A percentile compares a stretch with the other conserved stretches of the same genome.
phyloP scores from a whole-genome alignment of 208 protist species.

The Leishmania martiniquensis region DNA sequence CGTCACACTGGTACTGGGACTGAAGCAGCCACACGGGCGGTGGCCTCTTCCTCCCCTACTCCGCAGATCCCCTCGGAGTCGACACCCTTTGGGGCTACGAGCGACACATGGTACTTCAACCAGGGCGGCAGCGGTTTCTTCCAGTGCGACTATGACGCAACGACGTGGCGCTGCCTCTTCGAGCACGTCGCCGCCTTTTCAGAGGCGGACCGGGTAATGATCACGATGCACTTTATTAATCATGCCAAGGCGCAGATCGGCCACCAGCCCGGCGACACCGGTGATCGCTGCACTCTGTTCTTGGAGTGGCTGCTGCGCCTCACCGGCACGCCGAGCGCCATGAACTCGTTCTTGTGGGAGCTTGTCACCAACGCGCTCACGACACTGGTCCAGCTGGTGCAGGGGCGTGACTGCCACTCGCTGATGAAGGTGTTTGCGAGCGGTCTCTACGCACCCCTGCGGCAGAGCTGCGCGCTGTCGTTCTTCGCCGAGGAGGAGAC shows the following conservation, averaged over 20 bases:
- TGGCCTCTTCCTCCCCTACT: not conserved
- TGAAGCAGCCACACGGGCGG: not conserved
- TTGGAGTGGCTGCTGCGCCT: constrained; percentile 64
- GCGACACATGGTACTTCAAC: constrained; percentile 51
- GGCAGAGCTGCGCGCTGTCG: constrained; percentile 43
- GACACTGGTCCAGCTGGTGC: constrained; percentile 47
- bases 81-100: not conserved
- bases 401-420: constrained; percentile 49
- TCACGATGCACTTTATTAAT: constrained; percentile 59
- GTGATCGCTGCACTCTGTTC: constrained; percentile 62
- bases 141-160: constrained; percentile 71
- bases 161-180: constrained; percentile 66
- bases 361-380: constrained; percentile 48
- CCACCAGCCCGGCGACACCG: constrained; percentile 36
- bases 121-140: constrained; percentile 46
- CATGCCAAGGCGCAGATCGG: constrained; percentile 56
- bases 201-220: constrained; percentile 61
- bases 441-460: constrained; percentile 47
- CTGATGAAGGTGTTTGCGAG: constrained; percentile 52
- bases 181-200: constrained; percentile 44
- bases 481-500: constrained; percentile 62
- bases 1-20: not conserved
- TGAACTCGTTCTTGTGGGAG: constrained; percentile 69
- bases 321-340: constrained; percentile 34
- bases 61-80: not conserved